Base-by-base conservation (phyloP, 2,329 filamentous ascomycete species). In the Fusarium longipes region DNA sequence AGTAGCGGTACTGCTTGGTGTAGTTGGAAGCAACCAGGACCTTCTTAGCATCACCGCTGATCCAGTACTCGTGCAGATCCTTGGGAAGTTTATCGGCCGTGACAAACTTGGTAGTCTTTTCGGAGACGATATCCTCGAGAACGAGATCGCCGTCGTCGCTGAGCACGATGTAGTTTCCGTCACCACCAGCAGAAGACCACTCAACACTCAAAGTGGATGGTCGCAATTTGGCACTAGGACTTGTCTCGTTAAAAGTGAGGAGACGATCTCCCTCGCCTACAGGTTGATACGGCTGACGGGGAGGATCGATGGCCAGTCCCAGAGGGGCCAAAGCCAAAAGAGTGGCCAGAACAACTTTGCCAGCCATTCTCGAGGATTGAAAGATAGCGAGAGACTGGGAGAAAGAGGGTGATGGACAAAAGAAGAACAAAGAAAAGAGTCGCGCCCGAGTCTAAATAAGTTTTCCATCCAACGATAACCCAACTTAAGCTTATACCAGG, bases 1-100 rank as follows among this genome's bases (percentile, higher is more conserved):
- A 89, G 77, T 91, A 80, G 2, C 89, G 86, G 71, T 91, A 91
- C 74, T 89, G 85, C 76, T 90, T 89, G 15, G 87, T 91, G 74
- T 87, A 84, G 71, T 91, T 91, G 53, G 86, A 83, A 2, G 88
- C 82, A 78, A 89, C 87, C 18, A 91, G 77, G 1, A 91, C 82
- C 52, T 84, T 83, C 22, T 82, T 83, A 8, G 85, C 80, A 70
- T 90, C 87, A 3, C 86, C 78, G 38, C 86, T 87, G 66, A 91
- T 88, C 78, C 82, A 88, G 75, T 87, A 91, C 40, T 87, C 84
- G 62, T 79, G 79, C 59, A 85, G 80, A 50, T 83, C 82, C 3
- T 80, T 76, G 0, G 88, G 88, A 3, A 91, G 81, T 61, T 86
- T 79, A 60, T 86, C 84, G 4, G 86, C 83, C 3, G 84, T 77